Evolutionary conservation across 1,284 basidiomycete genomes (phyloP).

Genomic region (Spongiforma sp.): DNA sequence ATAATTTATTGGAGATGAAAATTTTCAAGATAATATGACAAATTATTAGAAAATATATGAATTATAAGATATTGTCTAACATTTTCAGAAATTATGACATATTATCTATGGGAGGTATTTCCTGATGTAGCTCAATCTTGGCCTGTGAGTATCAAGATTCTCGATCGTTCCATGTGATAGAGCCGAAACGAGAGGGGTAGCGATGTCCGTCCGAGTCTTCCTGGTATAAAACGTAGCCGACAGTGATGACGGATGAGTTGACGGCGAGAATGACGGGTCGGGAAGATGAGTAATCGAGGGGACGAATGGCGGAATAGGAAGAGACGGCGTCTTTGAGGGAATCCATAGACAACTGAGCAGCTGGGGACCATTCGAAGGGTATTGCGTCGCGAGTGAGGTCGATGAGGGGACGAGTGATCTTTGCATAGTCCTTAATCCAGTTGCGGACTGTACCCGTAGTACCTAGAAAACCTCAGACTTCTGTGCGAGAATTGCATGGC

Average conservation of each 20-base stretch:
- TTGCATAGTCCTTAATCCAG: slow-evolving; percentile 29
- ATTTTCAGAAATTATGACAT: too few species aligned
- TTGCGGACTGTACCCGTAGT: slow-evolving; percentile 26
- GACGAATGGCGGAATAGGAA: slow-evolving; percentile 24
- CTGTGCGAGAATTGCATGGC: slow-evolving; percentile 4
- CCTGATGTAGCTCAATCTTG: slow-evolving; percentile 48
- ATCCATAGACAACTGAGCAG: slow-evolving; percentile 23
- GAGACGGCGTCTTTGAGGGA: slow-evolving; percentile 32
- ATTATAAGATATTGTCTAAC: too few species aligned
- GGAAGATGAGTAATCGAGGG: slow-evolving; percentile 39
- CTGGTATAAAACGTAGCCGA: slow-evolving; percentile 40
- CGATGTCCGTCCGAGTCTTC: slow-evolving; percentile 24
- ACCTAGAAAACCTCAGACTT: slow-evolving; percentile 37
- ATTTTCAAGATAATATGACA: too few species aligned
- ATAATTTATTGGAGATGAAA: too few species aligned
- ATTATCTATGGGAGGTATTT: too few species aligned
- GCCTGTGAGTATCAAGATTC: slow-evolving; percentile 47
- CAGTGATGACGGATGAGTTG: slow-evolving; percentile 40
- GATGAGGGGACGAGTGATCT: slow-evolving; percentile 2
- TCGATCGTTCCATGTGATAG: slow-evolving; percentile 41
- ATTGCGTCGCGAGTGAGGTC: not conserved
- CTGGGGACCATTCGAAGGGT: not conserved
- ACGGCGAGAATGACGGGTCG: slow-evolving; percentile 40
- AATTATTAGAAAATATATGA: too few species aligned
- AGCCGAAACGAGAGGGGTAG: slow-evolving; percentile 37